Conservation (phyloP, 495 filamentous ascomycete genomes). For the Xylaria acuta region DNA sequence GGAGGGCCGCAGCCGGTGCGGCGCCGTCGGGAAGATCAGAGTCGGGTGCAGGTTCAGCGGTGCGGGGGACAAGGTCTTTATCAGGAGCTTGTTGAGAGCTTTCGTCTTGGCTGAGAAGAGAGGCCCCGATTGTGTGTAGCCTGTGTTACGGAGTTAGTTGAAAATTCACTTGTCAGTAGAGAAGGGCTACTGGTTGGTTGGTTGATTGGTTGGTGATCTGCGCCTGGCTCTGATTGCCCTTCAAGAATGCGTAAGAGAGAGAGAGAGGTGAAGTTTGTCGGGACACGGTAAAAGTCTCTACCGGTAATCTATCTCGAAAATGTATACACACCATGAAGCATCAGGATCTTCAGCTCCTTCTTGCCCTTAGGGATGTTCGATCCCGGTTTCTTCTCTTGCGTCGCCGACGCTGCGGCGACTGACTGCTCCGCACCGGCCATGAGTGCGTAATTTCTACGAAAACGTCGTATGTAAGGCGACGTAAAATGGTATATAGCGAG, state of each 20-base stretch:
- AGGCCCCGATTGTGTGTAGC: constrained; percentile 90
- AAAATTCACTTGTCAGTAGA: not conserved
- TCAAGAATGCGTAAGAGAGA: no score
- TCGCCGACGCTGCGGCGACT: constrained; percentile 20
- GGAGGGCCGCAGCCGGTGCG: constrained; percentile 61
- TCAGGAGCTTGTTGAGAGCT: constrained; percentile 80
- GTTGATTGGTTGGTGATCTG: not conserved
- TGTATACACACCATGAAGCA: constrained; percentile 59
- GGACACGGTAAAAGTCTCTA: not conserved
- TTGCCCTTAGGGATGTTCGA: constrained; percentile 37
- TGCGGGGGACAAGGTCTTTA: constrained; percentile 67
- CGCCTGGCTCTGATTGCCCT: no score
- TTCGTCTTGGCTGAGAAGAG: constrained; percentile 90
- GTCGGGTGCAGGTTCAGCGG: constrained; percentile 60
- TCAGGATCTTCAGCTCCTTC: constrained; percentile 59
- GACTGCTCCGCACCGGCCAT: constrained; percentile 20
- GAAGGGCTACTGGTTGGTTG: not conserved
- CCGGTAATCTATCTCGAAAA: not conserved
- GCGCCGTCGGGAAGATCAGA: constrained; percentile 68
- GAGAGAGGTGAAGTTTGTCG: not conserved
- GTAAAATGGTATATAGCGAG: not conserved
- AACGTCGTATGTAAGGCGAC: not conserved
- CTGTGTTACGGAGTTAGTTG: constrained; percentile 39
- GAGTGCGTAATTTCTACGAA: not conserved
- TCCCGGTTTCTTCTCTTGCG: constrained; percentile 22